Percentiles rank a stretch among this genome's conserved stretches.
Conservation (phyloP, 768 basidiomycete species). For the Podaxis mareebaensis region DNA sequence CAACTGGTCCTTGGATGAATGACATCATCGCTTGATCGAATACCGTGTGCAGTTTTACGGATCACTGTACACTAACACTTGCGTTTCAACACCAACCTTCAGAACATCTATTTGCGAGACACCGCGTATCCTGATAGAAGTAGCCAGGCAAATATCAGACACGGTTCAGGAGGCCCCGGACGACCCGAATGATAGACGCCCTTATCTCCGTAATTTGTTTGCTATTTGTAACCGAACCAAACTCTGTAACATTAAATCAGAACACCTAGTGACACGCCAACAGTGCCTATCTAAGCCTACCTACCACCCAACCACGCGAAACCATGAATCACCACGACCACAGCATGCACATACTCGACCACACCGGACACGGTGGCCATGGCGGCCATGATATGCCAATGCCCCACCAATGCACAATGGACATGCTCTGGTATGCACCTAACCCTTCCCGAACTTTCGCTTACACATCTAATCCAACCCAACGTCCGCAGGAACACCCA, state of each 20-base stretch:
- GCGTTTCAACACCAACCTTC: no score
- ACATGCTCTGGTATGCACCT: conserved; percentile 73
- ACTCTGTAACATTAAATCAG: background rate
- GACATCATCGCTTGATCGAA: background rate
- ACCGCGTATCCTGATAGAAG: background rate
- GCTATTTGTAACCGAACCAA: background rate
- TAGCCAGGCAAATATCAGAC: no score
- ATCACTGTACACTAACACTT: background rate
- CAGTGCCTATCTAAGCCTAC: background rate
- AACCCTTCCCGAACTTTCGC: background rate
- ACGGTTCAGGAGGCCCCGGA: no score
- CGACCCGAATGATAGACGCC: no score
- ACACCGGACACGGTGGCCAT: conserved; percentile 47
- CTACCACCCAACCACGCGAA: background rate
- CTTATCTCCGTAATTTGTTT: conserved; percentile 1
- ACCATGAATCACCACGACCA: conserved; percentile 15
- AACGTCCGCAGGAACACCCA: conserved; percentile 63
- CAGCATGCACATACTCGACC: conserved; percentile 24
- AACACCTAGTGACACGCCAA: background rate
- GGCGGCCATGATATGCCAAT: conserved; percentile 51
- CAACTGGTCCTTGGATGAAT: conserved; percentile 65
- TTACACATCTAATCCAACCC: background rate
- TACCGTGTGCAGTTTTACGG: background rate
- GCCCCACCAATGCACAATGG: conserved; percentile 61
- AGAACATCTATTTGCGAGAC: background rate